phyloP scores from a whole-genome alignment of 2,329 filamentous ascomycete species.

The Aureobasidium sp. region DNA sequence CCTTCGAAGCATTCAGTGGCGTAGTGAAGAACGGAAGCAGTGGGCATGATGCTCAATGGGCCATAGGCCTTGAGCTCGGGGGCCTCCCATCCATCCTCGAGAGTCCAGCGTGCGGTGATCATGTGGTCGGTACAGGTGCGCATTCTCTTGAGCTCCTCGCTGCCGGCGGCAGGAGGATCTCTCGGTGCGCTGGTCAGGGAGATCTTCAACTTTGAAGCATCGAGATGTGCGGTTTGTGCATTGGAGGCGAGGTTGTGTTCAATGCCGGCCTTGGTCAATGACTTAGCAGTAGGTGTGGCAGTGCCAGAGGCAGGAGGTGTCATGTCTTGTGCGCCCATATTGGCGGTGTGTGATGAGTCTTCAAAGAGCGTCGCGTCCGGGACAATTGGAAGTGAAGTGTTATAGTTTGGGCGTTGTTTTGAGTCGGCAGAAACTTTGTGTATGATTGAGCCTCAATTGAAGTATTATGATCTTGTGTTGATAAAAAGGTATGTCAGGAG shows the following conservation, averaged over 20 bases:
- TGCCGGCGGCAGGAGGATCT: slow-evolving; percentile 32
- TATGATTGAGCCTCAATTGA: neutral
- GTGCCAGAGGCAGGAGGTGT: slow-evolving; percentile 29
- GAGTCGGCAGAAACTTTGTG: too few species aligned
- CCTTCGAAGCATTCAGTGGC: slow-evolving; percentile 89
- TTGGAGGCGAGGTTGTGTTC: slow-evolving; percentile 28
- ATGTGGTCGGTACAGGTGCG: slow-evolving; percentile 73
- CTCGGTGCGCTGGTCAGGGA: slow-evolving; percentile 34
- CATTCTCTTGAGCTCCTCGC: slow-evolving; percentile 30
- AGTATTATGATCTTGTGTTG: neutral
- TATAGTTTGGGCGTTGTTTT: neutral
- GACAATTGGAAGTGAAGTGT: neutral
- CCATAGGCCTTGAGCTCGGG: slow-evolving; percentile 72
- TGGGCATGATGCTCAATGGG: slow-evolving; percentile 69
- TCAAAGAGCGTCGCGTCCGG: neutral
- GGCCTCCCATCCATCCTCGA: slow-evolving; percentile 57
- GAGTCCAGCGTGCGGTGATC: slow-evolving; percentile 64
- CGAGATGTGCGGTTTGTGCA: slow-evolving; percentile 27
- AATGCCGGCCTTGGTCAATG: slow-evolving; percentile 29
- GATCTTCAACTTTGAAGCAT: slow-evolving; percentile 35
- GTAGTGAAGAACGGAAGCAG: slow-evolving; percentile 75
- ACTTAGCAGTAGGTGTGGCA: slow-evolving; percentile 25
- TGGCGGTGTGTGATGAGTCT: neutral
- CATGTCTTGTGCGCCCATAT: slow-evolving; percentile 25
- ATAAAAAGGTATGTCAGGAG: neutral